Evolutionary conservation across 164 flowering plant genomes (phyloP).

Genomic region (Vitis labrusca): DNA sequence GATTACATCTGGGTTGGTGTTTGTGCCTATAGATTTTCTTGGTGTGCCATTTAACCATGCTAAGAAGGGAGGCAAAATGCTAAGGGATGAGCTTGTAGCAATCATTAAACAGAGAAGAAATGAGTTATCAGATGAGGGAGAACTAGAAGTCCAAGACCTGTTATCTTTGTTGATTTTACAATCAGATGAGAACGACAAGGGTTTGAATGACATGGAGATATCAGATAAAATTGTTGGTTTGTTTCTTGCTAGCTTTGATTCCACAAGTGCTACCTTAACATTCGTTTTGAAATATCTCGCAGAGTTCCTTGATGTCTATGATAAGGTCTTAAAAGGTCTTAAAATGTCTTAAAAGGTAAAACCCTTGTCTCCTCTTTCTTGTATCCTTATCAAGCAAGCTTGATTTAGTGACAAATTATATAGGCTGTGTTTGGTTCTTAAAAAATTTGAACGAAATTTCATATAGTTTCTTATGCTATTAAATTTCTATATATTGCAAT

Average conservation of each 20-base stretch:
- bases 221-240: constrained; percentile 54
- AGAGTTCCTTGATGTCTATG: constrained; percentile 40
- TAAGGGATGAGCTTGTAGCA: constrained; percentile 28
- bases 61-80: constrained; percentile 29
- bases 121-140: constrained; percentile 22
- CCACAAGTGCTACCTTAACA: constrained; percentile 49
- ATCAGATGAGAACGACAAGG: constrained; percentile 34
- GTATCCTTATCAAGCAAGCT: too few species aligned
- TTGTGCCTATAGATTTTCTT: constrained; percentile 48
- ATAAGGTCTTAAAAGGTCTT: constrained; percentile 31
- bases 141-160: constrained; percentile 33
- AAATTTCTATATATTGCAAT: too few species aligned
- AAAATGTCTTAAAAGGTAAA: constrained; percentile 37
- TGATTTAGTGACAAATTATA: too few species aligned
- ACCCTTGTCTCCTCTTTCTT: too few species aligned
- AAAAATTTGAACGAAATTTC: too few species aligned
- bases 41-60: constrained; percentile 43
- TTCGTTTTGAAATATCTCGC: constrained; percentile 50
- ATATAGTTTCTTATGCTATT: too few species aligned
- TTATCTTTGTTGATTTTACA: constrained; percentile 39
- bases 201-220: constrained; percentile 45
- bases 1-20: constrained; percentile 31
- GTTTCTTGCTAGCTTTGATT: constrained; percentile 57
- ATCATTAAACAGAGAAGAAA: constrained; percentile 40
- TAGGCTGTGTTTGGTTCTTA: too few species aligned